Conservation (phyloP, 108 stramenopile species). For the Skeletonema costatum region DNA sequence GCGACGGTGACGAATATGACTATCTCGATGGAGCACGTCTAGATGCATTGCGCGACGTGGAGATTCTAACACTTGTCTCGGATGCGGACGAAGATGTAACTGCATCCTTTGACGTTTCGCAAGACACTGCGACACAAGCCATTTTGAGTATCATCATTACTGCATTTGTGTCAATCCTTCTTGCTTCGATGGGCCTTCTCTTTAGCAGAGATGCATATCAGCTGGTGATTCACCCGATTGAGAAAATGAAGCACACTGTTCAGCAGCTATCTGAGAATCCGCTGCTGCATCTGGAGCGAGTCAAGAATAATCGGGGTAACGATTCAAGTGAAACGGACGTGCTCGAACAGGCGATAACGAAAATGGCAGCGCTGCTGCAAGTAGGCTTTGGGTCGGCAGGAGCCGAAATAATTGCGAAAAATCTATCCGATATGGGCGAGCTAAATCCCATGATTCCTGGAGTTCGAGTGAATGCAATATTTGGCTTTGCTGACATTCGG, state of each 20-base stretch:
- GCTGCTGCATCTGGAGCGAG: slow-evolving; percentile 46
- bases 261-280: slow-evolving; percentile 63
- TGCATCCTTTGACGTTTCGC: slow-evolving; percentile 46
- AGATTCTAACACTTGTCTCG: slow-evolving; percentile 36
- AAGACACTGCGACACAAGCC: slow-evolving; percentile 40
- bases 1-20: slow-evolving; percentile 19
- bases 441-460: slow-evolving; percentile 72
- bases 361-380: slow-evolving; percentile 65
- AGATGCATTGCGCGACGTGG: slow-evolving; percentile 28
- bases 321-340: slow-evolving; percentile 70
- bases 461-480: slow-evolving; percentile 59
- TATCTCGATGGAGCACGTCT: slow-evolving; percentile 35
- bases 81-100: slow-evolving; percentile 10
- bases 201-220: slow-evolving; percentile 67
- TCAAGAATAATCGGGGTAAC: slow-evolving; percentile 29
- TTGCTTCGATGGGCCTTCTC: slow-evolving; percentile 51
- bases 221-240: slow-evolving; percentile 68
- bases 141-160: slow-evolving; percentile 40
- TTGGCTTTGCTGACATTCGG: slow-evolving; percentile 76
- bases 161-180: slow-evolving; percentile 53
- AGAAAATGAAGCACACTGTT: slow-evolving; percentile 52
- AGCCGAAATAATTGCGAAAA: slow-evolving; percentile 72
- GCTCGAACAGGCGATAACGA: slow-evolving; percentile 65
- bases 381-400: slow-evolving; percentile 81
- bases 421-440: slow-evolving; percentile 49